Conservation (phyloP, 257 asterid genomes). For the Lycium ferocissimum region DNA sequence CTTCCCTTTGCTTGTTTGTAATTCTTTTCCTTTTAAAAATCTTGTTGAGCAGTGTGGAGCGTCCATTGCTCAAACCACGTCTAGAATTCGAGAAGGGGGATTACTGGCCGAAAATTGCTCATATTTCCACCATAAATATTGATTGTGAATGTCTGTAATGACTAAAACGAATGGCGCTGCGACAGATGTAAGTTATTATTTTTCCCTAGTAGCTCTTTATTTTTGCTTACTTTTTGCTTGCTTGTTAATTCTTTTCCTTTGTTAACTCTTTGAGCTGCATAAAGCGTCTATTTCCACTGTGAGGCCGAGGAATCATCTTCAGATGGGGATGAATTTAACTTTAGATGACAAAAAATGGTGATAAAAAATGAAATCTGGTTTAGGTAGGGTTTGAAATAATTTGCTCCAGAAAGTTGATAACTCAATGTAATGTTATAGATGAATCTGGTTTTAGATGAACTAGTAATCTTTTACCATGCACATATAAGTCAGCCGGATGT, state of each 20-base stretch:
- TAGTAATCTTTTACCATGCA: too few species aligned
- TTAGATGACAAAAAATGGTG: too few species aligned
- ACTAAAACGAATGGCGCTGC: neutral
- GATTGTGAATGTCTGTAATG: neutral
- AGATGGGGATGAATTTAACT: too few species aligned
- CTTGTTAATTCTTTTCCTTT: neutral
- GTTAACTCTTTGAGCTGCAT: neutral
- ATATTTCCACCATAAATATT: neutral
- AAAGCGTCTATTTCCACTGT: too few species aligned
- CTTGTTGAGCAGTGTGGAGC: neutral
- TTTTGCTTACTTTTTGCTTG: neutral
- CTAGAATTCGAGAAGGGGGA: slow-evolving; percentile 6
- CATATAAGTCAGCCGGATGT: neutral
- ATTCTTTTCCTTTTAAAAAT: neutral
- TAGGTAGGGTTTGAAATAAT: neutral
- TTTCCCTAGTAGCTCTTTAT: neutral
- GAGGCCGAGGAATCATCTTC: neutral
- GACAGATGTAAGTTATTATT: neutral
- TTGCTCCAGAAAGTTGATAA: neutral
- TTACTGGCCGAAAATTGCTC: slow-evolving; percentile 28
- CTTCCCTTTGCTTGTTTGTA: neutral
- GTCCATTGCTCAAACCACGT: neutral
- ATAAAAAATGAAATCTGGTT: neutral
- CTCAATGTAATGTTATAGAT: neutral
- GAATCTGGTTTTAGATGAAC: neutral